These are phyloP conservation scores for Silene coronaria DNA, from an alignment of 179 eudicot genomes.

Conservation along the genomic window DNA sequence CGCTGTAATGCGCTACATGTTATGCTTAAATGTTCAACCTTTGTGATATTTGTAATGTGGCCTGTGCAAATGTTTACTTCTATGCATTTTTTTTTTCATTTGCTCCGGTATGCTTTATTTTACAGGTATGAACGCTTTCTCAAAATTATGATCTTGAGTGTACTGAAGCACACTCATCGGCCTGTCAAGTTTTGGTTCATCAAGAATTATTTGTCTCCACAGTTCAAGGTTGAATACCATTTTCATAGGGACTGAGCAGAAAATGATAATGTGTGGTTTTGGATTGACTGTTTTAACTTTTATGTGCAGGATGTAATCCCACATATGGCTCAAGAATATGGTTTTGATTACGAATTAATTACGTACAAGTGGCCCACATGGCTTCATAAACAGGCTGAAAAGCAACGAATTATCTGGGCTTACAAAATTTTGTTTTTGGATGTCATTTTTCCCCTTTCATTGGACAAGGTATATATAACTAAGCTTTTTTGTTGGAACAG, in stretches of 20 bases:
- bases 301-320: slow-evolving; percentile 81
- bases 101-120: slow-evolving; percentile 12
- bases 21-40: neutral
- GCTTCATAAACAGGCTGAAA: slow-evolving; percentile 96
- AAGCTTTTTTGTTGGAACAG: neutral
- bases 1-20: neutral
- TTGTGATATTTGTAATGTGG: neutral
- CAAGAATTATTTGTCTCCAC: slow-evolving; percentile 95
- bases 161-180: slow-evolving; percentile 75
- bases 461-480: slow-evolving; percentile 65
- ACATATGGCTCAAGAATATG: slow-evolving; percentile 89
- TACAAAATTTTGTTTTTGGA: slow-evolving; percentile 94
- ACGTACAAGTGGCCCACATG: slow-evolving; percentile 99
- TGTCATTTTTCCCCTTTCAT: slow-evolving; percentile 88
- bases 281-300: neutral
- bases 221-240: slow-evolving; percentile 60
- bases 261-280: neutral
- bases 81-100: neutral
- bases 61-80: slow-evolving; percentile 6
- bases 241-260: neutral
- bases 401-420: slow-evolving; percentile 97
- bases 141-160: slow-evolving; percentile 91
- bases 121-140: slow-evolving; percentile 89
- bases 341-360: slow-evolving; percentile 82
- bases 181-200: slow-evolving; percentile 99